These are phyloP conservation scores for Pseudopyricularia javanii DNA, from an alignment of 2,329 filamentous ascomycete genomes.

Conservation along the genomic window DNA sequence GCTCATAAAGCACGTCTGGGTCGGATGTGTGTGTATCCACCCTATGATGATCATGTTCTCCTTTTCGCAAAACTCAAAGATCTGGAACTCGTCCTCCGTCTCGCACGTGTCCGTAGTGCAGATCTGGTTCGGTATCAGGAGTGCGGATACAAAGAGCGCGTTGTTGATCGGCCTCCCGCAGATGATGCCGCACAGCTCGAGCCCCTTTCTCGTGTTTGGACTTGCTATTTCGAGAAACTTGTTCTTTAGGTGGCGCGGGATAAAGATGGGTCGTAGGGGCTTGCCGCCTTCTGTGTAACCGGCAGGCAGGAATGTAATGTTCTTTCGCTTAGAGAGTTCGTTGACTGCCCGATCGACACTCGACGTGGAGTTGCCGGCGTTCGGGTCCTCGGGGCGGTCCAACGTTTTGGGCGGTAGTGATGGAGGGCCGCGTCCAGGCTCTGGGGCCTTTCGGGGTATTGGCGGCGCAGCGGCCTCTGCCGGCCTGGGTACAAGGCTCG, in stretches of 20 bases:
- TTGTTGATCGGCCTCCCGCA: slow-evolving; percentile 87
- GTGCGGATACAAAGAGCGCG: slow-evolving; percentile 77
- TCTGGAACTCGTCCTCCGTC: slow-evolving; percentile 70
- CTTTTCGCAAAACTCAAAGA: slow-evolving; percentile 81
- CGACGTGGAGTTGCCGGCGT: slow-evolving; percentile 11
- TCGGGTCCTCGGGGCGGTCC: slow-evolving; percentile 11
- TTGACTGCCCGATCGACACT: slow-evolving; percentile 6
- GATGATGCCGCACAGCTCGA: slow-evolving; percentile 92
- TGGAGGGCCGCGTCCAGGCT: slow-evolving; percentile 8
- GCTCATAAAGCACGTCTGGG: slow-evolving; percentile 96
- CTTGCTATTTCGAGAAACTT: slow-evolving; percentile 64
- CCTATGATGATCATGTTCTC: slow-evolving; percentile 78
- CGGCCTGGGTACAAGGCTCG: neutral
- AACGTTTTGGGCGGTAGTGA: slow-evolving; percentile 17
- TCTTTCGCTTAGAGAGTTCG: slow-evolving; percentile 15
- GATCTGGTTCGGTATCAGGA: slow-evolving; percentile 84
- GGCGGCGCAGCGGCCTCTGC: neutral
- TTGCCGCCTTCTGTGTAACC: slow-evolving; percentile 84
- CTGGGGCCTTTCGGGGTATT: slow-evolving; percentile 1
- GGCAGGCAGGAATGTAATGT: slow-evolving; percentile 67
- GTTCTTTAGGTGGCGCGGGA: slow-evolving; percentile 62
- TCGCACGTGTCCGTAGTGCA: slow-evolving; percentile 91
- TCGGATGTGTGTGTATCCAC: slow-evolving; percentile 97
- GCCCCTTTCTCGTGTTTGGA: slow-evolving; percentile 64
- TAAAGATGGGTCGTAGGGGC: slow-evolving; percentile 75